phyloP scores from a whole-genome alignment of 2,329 filamentous ascomycete species.

The Chaetomium sp. region DNA sequence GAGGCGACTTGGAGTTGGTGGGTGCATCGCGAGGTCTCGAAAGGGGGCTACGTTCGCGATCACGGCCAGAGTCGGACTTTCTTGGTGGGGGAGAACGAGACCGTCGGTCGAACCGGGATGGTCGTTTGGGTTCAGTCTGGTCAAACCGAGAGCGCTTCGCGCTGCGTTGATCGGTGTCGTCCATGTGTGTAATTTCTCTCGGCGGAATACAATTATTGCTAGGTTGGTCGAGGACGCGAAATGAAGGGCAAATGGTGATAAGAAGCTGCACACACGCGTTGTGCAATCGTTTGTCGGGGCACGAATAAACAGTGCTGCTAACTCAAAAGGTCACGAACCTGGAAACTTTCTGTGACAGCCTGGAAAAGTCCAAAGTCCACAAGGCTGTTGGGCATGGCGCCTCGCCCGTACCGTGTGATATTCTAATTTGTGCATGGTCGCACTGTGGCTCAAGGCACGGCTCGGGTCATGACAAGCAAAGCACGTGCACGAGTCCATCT shows the following conservation, averaged over 20 bases:
- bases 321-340: not conserved
- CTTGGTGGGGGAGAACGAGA: conserved; percentile 78
- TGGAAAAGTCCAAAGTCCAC: conserved; percentile 9
- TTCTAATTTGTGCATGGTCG: not conserved
- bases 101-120: conserved; percentile 87
- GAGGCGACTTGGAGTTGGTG: conserved; percentile 50
- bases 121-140: conserved; percentile 79
- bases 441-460: conserved; percentile 7
- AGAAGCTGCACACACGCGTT: not conserved
- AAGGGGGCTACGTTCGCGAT: conserved; percentile 80
- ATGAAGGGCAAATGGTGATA: not conserved
- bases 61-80: conserved; percentile 69
- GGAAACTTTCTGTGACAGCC: not conserved
- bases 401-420: conserved; percentile 2
- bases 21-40: conserved; percentile 46
- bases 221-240: not conserved
- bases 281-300: not conserved
- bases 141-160: conserved; percentile 92
- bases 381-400: conserved; percentile 12
- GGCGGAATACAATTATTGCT: not conserved
- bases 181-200: conserved; percentile 36
- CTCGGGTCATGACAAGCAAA: too few relatives aligned
- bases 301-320: not conserved
- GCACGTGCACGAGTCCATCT: too few relatives aligned
- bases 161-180: conserved; percentile 71